Evolutionary conservation across 768 basidiomycete species (phyloP).

Genomic region (Chalciporus piperatus): DNA sequence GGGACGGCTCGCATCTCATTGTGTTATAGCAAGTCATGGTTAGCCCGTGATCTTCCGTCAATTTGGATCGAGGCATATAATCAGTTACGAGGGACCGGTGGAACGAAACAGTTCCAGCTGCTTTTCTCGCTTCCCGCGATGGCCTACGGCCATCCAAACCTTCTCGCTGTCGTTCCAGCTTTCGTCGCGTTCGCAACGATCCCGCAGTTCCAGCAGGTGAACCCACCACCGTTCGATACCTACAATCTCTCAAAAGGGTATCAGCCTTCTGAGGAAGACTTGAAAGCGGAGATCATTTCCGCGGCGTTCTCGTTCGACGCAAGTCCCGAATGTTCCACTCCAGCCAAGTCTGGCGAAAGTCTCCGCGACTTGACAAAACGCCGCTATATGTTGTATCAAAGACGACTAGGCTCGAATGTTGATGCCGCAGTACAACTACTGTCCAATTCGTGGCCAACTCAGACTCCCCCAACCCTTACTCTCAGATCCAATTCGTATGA

Average conservation of each 20-base stretch:
- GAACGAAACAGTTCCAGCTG: conserved; percentile 12
- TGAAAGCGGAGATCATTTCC: background rate
- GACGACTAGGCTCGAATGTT: conserved; percentile 19
- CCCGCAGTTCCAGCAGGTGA: background rate
- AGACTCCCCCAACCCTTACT: conserved; percentile 45
- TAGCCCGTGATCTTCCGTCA: conserved; percentile 13
- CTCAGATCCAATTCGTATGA: conserved; percentile 12
- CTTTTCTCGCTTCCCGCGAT: conserved; percentile 31
- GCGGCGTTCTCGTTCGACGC: conserved; percentile 24
- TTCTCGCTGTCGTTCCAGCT: conserved; percentile 15
- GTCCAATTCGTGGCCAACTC: conserved; percentile 15
- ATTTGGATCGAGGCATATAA: conserved; percentile 29
- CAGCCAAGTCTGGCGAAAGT: background rate
- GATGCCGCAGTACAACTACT: conserved; percentile 39
- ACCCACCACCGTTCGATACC: conserved; percentile 13
- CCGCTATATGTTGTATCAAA: conserved; percentile 52
- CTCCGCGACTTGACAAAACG: conserved; percentile 25
- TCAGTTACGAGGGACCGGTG: conserved; percentile 11
- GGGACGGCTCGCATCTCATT: background rate
- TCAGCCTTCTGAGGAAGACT: background rate
- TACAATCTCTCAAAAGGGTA: conserved; percentile 6
- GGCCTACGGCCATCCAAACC: conserved; percentile 17
- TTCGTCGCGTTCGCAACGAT: conserved; percentile 30
- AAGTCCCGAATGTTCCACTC: conserved; percentile 1
- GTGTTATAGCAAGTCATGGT: conserved; percentile 25